Evolutionary conservation across 2,329 filamentous ascomycete species (phyloP).

Genomic region (Plenodomus tracheiphilus): DNA sequence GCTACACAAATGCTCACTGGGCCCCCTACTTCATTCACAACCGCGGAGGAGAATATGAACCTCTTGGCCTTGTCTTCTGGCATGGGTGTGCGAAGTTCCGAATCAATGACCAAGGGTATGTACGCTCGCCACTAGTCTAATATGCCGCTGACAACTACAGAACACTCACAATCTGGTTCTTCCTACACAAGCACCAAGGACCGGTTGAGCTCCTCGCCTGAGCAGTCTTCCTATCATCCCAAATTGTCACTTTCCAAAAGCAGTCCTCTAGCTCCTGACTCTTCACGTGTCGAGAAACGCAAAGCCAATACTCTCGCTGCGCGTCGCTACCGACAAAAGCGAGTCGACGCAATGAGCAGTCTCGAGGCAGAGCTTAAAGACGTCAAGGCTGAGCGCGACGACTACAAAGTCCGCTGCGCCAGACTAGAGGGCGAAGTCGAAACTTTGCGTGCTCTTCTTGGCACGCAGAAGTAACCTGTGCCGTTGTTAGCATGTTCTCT

Average conservation of each 20-base stretch:
- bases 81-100: slow-evolving; percentile 21
- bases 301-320: slow-evolving; percentile 73
- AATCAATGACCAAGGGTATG: slow-evolving; percentile 33
- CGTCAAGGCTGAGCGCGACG: slow-evolving; percentile 65
- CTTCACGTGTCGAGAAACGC: slow-evolving; percentile 55
- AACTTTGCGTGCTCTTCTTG: slow-evolving; percentile 57
- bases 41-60: slow-evolving; percentile 16
- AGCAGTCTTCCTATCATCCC: slow-evolving; percentile 22
- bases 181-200: slow-evolving; percentile 29
- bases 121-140: background rate
- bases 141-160: slow-evolving; percentile 20
- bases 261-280: slow-evolving; percentile 23
- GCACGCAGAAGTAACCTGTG: slow-evolving; percentile 43
- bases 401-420: slow-evolving; percentile 64
- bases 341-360: slow-evolving; percentile 66
- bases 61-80: slow-evolving; percentile 21
- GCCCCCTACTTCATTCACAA: slow-evolving; percentile 11
- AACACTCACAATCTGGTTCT: slow-evolving; percentile 31
- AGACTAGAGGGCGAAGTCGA: slow-evolving; percentile 67
- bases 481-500: slow-evolving; percentile 15
- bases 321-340: slow-evolving; percentile 71
- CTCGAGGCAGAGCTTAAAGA: slow-evolving; percentile 64
- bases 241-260: slow-evolving; percentile 29
- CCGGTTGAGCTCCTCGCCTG: slow-evolving; percentile 30
- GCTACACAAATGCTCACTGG: slow-evolving; percentile 21